These are phyloP conservation scores for Puccinellia tenuiflora DNA, from an alignment of 176 grass and related monocot species.

Conservation along the genomic window DNA sequence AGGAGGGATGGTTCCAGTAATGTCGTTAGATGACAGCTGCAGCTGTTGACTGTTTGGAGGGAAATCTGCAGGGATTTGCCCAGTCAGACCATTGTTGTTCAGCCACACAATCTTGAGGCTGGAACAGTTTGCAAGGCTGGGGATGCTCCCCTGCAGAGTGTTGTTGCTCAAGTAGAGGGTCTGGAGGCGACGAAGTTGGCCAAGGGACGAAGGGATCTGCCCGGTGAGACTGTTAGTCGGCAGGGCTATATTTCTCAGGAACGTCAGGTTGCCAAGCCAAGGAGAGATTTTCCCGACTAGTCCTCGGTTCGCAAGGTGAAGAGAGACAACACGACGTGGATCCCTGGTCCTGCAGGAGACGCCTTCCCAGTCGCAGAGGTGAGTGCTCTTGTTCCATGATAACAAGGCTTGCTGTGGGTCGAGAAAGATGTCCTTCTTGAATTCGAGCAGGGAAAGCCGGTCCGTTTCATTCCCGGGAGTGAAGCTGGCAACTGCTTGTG, in stretches of 20 bases:
- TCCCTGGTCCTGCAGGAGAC: background rate
- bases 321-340: background rate
- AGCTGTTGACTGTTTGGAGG: background rate
- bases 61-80: background rate
- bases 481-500: background rate
- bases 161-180: background rate
- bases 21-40: background rate
- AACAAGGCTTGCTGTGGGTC: background rate
- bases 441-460: background rate
- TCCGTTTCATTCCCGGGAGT: background rate
- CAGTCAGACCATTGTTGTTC: background rate
- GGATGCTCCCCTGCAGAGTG: background rate
- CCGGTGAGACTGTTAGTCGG: background rate
- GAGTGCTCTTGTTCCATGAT: conserved; percentile 35
- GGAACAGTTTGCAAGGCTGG: background rate
- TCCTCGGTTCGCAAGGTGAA: background rate
- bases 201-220: conserved; percentile 4
- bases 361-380: conserved; percentile 32
- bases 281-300: conserved; percentile 24
- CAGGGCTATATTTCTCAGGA: background rate
- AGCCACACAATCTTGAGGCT: background rate
- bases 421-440: background rate
- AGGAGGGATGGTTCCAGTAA: conserved; percentile 4
- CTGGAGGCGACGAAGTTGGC: background rate
- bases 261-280: conserved; percentile 15